These are phyloP conservation scores for Cladosporium sp. DNA, from an alignment of 2,329 filamentous ascomycete species.

Conservation along the genomic window DNA sequence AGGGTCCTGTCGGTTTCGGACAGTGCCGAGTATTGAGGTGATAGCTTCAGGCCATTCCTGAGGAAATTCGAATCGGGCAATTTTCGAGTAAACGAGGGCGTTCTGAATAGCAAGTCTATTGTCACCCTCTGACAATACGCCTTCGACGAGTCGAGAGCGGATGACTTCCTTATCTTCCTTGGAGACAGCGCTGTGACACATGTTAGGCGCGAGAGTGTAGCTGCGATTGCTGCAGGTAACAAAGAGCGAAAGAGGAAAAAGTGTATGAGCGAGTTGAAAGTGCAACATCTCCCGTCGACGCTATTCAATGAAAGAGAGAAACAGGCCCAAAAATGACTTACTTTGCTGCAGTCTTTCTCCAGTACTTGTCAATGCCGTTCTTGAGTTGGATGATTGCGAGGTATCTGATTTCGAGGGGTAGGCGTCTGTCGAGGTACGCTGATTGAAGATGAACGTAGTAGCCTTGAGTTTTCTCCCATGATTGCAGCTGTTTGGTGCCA, in stretches of 20 bases:
- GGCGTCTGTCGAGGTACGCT: constrained; percentile 73
- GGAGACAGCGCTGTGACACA: constrained; percentile 47
- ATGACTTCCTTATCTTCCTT: constrained; percentile 74
- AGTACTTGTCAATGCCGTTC: constrained; percentile 93
- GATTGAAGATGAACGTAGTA: constrained; percentile 52
- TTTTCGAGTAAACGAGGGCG: constrained; percentile 80
- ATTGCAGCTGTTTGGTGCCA: constrained; percentile 49
- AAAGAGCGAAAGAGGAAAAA: no score
- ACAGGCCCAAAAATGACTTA: constrained; percentile 31
- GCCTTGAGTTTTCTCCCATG: constrained; percentile 46
- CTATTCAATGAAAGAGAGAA: neutral
- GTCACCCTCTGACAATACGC: constrained; percentile 73
- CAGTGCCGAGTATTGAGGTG: constrained; percentile 23
- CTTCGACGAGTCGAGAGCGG: constrained; percentile 68
- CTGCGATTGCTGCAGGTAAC: no score
- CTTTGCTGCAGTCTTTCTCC: constrained; percentile 75
- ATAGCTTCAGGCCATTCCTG: constrained; percentile 67
- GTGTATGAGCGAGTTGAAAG: neutral
- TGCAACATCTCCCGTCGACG: neutral
- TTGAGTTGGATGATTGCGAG: constrained; percentile 92
- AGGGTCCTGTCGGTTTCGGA: constrained; percentile 38
- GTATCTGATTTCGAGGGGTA: constrained; percentile 76
- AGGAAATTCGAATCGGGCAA: constrained; percentile 85
- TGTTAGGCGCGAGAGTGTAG: no score
- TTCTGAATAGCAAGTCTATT: constrained; percentile 78